A percentile compares a stretch with the other conserved stretches of the same genome.
Conservation (phyloP, 73 alveolate species). For the Uronychia setigera region DNA sequence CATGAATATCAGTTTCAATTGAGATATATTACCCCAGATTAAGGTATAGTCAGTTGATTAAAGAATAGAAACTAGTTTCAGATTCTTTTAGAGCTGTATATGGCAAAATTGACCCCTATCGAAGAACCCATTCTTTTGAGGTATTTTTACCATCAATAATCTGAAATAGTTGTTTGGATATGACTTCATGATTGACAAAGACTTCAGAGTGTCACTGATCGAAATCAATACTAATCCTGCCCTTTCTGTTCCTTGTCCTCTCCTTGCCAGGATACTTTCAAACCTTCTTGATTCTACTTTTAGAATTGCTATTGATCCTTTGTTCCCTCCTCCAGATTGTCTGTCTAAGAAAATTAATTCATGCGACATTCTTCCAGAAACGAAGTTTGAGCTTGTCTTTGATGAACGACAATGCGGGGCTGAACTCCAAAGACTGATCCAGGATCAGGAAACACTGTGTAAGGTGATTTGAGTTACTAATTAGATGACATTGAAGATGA, state of each 20-base stretch:
- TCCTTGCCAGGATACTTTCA: constrained; percentile 71
- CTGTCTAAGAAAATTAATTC: not conserved
- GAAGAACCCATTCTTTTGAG: constrained; percentile 75
- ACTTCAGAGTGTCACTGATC: constrained; percentile 67
- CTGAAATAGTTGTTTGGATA: constrained; percentile 58
- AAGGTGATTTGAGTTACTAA: too few relatives aligned
- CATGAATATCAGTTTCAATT: constrained; percentile 60
- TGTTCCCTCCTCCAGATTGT: constrained; percentile 63
- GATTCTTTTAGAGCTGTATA: constrained; percentile 75
- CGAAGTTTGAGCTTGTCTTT: constrained; percentile 48
- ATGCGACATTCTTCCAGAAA: constrained; percentile 26
- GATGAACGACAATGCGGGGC: constrained; percentile 51
- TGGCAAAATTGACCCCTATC: constrained; percentile 70
- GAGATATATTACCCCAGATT: constrained; percentile 77
- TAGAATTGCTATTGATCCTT: constrained; percentile 79
- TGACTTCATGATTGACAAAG: constrained; percentile 83
- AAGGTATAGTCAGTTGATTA: constrained; percentile 1
- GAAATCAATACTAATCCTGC: constrained; percentile 88
- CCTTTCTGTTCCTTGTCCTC: constrained; percentile 75
- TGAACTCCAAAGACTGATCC: too few relatives aligned
- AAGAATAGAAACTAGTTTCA: constrained; percentile 35
- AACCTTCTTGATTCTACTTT: constrained; percentile 79
- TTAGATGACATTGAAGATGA: too few relatives aligned
- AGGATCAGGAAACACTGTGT: too few relatives aligned
- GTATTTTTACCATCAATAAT: constrained; percentile 14